Evolutionary conservation across 108 stramenopile species (phyloP).

Genomic region (Cylindrotheca fusiformis): DNA sequence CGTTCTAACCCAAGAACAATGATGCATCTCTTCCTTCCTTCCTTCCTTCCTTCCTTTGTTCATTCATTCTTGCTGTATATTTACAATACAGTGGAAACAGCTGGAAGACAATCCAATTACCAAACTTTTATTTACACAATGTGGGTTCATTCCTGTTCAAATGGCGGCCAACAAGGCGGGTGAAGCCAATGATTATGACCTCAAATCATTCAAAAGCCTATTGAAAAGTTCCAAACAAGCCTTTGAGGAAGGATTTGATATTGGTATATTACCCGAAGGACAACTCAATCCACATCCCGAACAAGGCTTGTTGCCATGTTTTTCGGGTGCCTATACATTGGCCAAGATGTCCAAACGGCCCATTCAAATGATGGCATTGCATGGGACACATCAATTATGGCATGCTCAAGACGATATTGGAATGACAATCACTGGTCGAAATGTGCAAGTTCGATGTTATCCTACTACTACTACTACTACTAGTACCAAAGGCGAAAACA

Average conservation of each 20-base stretch:
- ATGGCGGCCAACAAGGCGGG: constrained; percentile 82
- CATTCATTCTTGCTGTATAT: background rate
- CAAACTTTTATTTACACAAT: constrained; percentile 65
- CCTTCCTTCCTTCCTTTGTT: too few relatives aligned
- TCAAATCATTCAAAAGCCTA: constrained; percentile 58
- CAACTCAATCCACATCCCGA: constrained; percentile 83
- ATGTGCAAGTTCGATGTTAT: constrained; percentile 68
- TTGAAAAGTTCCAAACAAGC: constrained; percentile 59
- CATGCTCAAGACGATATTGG: constrained; percentile 69
- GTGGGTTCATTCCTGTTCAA: constrained; percentile 79
- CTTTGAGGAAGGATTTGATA: constrained; percentile 79
- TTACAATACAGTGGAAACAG: constrained; percentile 65
- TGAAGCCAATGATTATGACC: constrained; percentile 73
- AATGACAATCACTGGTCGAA: constrained; percentile 55
- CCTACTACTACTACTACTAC: too few relatives aligned
- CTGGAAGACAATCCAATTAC: constrained; percentile 80
- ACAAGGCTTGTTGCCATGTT: constrained; percentile 61
- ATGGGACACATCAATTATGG: constrained; percentile 76
- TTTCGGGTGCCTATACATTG: constrained; percentile 70
- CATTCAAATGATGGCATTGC: constrained; percentile 74
- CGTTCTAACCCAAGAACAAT: too few relatives aligned
- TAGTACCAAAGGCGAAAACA: constrained; percentile 1
- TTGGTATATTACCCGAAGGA: constrained; percentile 82
- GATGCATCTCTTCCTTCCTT: too few relatives aligned
- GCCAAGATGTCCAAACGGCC: constrained; percentile 65